These are phyloP conservation scores for Hypoxylon perforatum DNA, from an alignment of 495 filamentous ascomycete species.

Conservation along the genomic window DNA sequence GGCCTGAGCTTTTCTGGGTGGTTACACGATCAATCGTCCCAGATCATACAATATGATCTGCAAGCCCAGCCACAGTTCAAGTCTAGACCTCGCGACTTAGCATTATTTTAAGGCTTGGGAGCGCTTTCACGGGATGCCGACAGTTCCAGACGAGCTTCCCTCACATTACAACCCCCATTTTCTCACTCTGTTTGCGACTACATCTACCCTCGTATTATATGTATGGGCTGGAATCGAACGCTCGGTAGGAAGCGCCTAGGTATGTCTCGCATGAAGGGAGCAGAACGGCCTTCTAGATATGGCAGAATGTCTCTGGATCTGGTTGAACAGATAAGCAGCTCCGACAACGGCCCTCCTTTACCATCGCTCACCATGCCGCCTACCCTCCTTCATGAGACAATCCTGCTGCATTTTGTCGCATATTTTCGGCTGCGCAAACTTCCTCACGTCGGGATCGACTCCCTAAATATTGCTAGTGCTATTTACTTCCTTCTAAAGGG, in stretches of 20 bases:
- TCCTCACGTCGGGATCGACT: slow-evolving; percentile 3
- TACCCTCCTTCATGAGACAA: slow-evolving; percentile 28
- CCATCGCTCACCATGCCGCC: slow-evolving; percentile 26
- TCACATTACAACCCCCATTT: background rate
- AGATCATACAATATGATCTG: slow-evolving; percentile 37
- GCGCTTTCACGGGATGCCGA: slow-evolving; percentile 15
- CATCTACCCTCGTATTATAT: slow-evolving; percentile 16
- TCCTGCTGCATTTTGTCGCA: slow-evolving; percentile 24
- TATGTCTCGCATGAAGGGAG: slow-evolving; percentile 15
- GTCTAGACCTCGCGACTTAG: slow-evolving; percentile 34
- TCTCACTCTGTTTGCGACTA: slow-evolving; percentile 15
- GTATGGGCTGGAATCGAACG: slow-evolving; percentile 12
- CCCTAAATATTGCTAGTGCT: slow-evolving; percentile 9
- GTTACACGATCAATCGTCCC: slow-evolving; percentile 31
- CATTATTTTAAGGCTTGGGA: slow-evolving; percentile 26
- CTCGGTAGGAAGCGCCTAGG: slow-evolving; percentile 10
- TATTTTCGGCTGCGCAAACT: slow-evolving; percentile 4
- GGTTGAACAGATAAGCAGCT: slow-evolving; percentile 33
- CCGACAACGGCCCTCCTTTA: slow-evolving; percentile 45
- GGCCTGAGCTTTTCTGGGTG: slow-evolving; percentile 6
- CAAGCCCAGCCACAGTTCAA: slow-evolving; percentile 35
- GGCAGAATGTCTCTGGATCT: slow-evolving; percentile 28
- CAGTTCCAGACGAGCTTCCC: slow-evolving; percentile 24
- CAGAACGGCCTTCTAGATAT: slow-evolving; percentile 20
- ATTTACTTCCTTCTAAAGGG: slow-evolving; percentile 8